Base-by-base conservation (phyloP, 306 rosid genomes). In the Vachellia collinsii region DNA sequence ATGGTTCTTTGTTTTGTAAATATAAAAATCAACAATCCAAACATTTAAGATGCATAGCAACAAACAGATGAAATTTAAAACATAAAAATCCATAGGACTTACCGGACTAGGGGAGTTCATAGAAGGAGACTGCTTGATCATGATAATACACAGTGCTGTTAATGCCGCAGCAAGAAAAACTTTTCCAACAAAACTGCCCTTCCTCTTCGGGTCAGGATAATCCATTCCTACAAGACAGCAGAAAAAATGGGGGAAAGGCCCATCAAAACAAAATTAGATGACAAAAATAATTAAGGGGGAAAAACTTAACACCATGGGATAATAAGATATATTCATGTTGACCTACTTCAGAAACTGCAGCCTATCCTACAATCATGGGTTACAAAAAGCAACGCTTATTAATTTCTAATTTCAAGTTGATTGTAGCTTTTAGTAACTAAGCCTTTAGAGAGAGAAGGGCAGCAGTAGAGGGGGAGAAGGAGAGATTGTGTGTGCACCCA, bases 91-190 rank as follows among this genome's bases (percentile, higher is more conserved):
- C 19, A 53, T 50, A 72, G 77, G 68, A 17, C 11, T 72, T 93
- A 95, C 99, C 93, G 82, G 91, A 72, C 89, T 91, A 23, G 96
- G 90, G 62, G 96, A 50, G 75, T 73, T 93, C 72, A 95, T 91
- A 48, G 86, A 84, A 72, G 97, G 91, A 77, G 99, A 93, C 81
- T 81, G 93, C 89, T 89, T 93, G 87, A 96, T 86, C 94, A 96
- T 58, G 64, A 96, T 46, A 71, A 96, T 88, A 77, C 97, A 93
- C 86, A 96, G 48, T 78, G 93, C 87, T 0, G 97, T 92, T 23
- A 96, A 84, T 25, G 83, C 77, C 73, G 91, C 99, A 84, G 90
- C 93, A 85, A 92, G 89, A 75, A 92, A 34, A 79, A 96, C 81
- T 81, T 93, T 96, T 74, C 92, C 99, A 22, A 92, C 82, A 77